Evolutionary conservation across 495 filamentous ascomycete genomes (phyloP).

Genomic region (Penicillium flavigenum): DNA sequence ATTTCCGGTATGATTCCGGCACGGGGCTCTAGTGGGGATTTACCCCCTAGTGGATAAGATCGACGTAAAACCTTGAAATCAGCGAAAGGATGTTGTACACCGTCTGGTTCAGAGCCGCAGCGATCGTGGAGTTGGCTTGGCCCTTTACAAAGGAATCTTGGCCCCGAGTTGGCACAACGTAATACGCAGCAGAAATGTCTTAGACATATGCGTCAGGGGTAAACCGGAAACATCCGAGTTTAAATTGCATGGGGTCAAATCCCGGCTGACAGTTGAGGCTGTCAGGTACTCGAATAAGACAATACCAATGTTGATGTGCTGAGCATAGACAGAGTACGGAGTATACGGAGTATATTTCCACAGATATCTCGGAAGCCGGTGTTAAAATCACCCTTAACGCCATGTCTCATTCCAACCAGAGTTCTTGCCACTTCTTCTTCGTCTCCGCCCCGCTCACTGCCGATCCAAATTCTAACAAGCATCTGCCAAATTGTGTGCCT

Average conservation of each 20-base stretch:
- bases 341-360: too few species aligned
- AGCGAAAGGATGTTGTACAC: conserved; percentile 12
- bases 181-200: neutral
- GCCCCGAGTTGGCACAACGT: neutral
- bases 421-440: neutral
- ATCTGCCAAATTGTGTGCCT: neutral
- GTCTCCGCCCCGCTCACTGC: neutral
- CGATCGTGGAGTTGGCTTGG: conserved; percentile 17
- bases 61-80: neutral
- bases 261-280: neutral
- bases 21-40: conserved; percentile 4
- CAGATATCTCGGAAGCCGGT: too few species aligned
- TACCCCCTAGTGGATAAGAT: conserved; percentile 9
- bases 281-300: neutral
- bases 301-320: neutral
- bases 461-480: neutral
- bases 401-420: neutral
- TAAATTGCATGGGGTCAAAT: neutral
- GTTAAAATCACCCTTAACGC: too few species aligned
- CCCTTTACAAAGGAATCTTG: neutral
- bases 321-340: too few species aligned
- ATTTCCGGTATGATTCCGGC: neutral
- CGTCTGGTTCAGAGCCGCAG: conserved; percentile 11
- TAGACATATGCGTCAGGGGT: conserved; percentile 2
- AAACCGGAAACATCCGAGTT: neutral